A percentile compares a stretch with the other conserved stretches of the same genome.
These are phyloP conservation scores for Scheffersomyces illinoinensis DNA, from an alignment of 1,139 yeast species.

Conservation along the genomic window DNA sequence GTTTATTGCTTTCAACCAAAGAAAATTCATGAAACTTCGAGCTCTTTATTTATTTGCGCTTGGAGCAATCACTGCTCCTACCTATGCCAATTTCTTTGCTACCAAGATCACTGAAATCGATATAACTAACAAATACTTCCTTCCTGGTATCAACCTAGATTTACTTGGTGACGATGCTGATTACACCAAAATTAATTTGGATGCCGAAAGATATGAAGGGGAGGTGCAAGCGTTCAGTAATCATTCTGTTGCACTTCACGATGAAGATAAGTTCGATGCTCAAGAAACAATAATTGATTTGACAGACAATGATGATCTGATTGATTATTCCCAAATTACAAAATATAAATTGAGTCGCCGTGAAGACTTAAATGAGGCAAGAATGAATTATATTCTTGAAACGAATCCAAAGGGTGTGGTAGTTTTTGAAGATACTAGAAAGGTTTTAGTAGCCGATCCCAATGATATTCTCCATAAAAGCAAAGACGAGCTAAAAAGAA, in stretches of 20 bases:
- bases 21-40: background rate
- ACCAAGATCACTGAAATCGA: background rate
- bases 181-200: background rate
- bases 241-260: no score
- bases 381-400: constrained; percentile 9
- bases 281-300: background rate
- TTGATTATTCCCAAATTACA: background rate
- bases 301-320: background rate
- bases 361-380: constrained; percentile 6
- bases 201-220: background rate
- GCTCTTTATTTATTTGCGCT: background rate
- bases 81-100: background rate
- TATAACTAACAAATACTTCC: background rate
- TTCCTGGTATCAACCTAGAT: background rate
- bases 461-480: constrained; percentile 5
- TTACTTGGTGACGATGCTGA: background rate
- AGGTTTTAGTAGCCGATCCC: constrained; percentile 17
- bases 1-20: background rate
- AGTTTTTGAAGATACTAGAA: constrained; percentile 20
- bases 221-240: background rate
- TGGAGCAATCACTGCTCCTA: background rate
- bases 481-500: background rate
- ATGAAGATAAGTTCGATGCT: background rate
- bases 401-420: constrained; percentile 17
- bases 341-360: background rate